A percentile compares a stretch with the other conserved stretches of the same genome.
Evolutionary conservation across 2,329 filamentous ascomycete species (phyloP).

Genomic region (Aschersonia sp.): DNA sequence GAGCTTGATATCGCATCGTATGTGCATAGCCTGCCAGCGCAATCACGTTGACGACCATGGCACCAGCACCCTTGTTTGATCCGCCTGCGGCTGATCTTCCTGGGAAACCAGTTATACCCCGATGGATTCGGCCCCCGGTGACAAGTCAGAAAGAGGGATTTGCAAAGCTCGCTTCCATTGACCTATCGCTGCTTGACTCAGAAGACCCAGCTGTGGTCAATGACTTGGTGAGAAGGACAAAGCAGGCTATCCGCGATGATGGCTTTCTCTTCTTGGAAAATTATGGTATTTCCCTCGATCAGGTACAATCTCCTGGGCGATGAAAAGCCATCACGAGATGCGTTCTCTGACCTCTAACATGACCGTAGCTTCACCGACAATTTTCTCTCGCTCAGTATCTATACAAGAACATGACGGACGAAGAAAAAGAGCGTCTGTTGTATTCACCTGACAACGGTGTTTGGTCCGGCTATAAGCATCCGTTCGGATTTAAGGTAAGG

Average conservation of each 20-base stretch:
- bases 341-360: not conserved
- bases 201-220: conserved; percentile 25
- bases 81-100: conserved; percentile 21
- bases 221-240: conserved; percentile 25
- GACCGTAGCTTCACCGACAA: conserved; percentile 26
- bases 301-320: conserved; percentile 7
- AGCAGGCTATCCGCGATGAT: conserved; percentile 25
- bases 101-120: conserved; percentile 25
- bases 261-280: conserved; percentile 33
- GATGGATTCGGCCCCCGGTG: conserved; percentile 27
- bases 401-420: conserved; percentile 31
- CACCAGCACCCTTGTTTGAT: conserved; percentile 22
- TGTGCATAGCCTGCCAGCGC: too few species aligned
- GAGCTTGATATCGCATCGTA: too few species aligned
- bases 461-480: conserved; percentile 35
- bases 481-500: conserved; percentile 25
- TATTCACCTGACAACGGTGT: conserved; percentile 28
- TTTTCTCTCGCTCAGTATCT: conserved; percentile 34
- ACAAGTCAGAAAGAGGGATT: conserved; percentile 29
- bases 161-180: conserved; percentile 25
- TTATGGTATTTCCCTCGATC: conserved; percentile 31
- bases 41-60: conserved; percentile 6
- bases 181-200: conserved; percentile 27
- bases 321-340: not conserved
- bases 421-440: conserved; percentile 31